Conservation (phyloP, 2,329 filamentous ascomycete species). For the Chrysosphaeria jannelii region DNA sequence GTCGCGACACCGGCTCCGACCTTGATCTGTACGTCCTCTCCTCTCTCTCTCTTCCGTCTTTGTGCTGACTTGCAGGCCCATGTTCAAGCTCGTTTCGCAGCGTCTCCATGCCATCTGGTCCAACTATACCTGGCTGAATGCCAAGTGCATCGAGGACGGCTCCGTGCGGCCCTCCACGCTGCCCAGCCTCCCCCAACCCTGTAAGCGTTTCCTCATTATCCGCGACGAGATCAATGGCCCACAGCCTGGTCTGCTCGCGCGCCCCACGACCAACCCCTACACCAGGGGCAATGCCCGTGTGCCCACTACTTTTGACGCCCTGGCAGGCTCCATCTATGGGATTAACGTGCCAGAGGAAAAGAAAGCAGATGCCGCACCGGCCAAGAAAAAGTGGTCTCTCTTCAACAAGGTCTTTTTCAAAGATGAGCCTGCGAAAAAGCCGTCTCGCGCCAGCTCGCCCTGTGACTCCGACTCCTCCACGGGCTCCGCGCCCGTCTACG, state of each 20-base stretch:
- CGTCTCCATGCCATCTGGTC: slow-evolving; percentile 47
- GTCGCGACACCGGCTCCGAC: slow-evolving; percentile 38
- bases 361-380: slow-evolving; percentile 7
- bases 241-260: slow-evolving; percentile 13
- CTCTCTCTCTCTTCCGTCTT: too few species aligned
- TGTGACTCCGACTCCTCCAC: slow-evolving; percentile 18
- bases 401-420: slow-evolving; percentile 29
- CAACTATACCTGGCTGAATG: slow-evolving; percentile 47
- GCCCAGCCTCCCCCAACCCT: slow-evolving; percentile 61
- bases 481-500: slow-evolving; percentile 22
- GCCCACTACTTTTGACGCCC: slow-evolving; percentile 3
- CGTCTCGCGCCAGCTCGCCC: slow-evolving; percentile 9
- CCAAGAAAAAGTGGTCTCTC: slow-evolving; percentile 31
- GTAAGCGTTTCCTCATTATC: slow-evolving; percentile 66
- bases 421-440: slow-evolving; percentile 17
- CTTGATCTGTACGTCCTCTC: too few species aligned
- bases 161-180: slow-evolving; percentile 37
- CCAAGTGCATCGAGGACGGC: slow-evolving; percentile 26
- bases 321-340: slow-evolving; percentile 1
- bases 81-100: slow-evolving; percentile 35
- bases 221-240: slow-evolving; percentile 33
- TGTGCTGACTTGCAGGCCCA: too few species aligned
- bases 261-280: neutral
- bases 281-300: slow-evolving; percentile 1
- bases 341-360: slow-evolving; percentile 3